Conservation (phyloP, 805 yeast species). For the Priceomyces medius region DNA sequence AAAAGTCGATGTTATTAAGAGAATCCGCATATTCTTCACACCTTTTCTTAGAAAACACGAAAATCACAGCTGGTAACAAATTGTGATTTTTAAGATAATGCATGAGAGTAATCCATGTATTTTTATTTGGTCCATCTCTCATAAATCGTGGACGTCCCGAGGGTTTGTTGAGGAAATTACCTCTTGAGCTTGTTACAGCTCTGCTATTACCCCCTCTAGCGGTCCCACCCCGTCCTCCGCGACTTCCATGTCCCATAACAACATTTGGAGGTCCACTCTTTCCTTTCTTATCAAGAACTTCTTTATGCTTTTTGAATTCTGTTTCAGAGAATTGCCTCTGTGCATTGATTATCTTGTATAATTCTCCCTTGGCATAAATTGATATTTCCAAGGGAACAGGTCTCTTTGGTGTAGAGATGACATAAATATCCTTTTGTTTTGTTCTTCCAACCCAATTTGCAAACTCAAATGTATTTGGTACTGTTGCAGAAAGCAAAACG, state of each 20-base stretch:
- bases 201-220: constrained; percentile 44
- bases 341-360: constrained; percentile 72
- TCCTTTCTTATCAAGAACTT: constrained; percentile 42
- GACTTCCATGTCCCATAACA: constrained; percentile 38
- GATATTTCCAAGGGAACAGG: constrained; percentile 93
- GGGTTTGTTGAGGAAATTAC: constrained; percentile 23
- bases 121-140: constrained; percentile 72
- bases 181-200: constrained; percentile 16
- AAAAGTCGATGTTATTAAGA: constrained; percentile 70
- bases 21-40: constrained; percentile 92
- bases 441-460: constrained; percentile 99
- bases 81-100: constrained; percentile 64
- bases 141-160: not conserved
- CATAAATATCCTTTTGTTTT: constrained; percentile 92
- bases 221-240: constrained; percentile 44
- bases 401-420: constrained; percentile 92
- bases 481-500: constrained; percentile 91
- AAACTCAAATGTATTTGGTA: constrained; percentile 96
- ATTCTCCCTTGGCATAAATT: constrained; percentile 75
- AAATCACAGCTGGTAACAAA: constrained; percentile 87
- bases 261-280: constrained; percentile 37
- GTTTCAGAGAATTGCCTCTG: constrained; percentile 64
- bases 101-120: constrained; percentile 73
- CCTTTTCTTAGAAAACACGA: constrained; percentile 89
- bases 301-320: constrained; percentile 63